Evolutionary conservation across 768 basidiomycete genomes (phyloP).

Genomic region (Amanita pseudoporphyria): DNA sequence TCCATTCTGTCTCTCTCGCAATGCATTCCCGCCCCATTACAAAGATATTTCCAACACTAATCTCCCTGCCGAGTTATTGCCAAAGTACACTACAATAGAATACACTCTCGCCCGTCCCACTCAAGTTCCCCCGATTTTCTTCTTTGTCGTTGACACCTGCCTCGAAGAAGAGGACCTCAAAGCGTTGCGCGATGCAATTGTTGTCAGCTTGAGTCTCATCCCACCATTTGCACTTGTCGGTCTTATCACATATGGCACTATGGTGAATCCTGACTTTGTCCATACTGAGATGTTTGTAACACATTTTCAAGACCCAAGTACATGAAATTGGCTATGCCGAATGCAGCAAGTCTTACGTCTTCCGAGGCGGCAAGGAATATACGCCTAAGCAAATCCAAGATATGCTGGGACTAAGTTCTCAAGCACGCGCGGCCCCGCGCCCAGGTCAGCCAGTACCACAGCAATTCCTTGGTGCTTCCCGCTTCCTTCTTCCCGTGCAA

Average conservation of each 20-base stretch:
- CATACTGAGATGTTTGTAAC: constrained; percentile 8
- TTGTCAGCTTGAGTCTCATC: constrained; percentile 86
- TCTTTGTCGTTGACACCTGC: constrained; percentile 97
- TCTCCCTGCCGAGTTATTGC: constrained; percentile 89
- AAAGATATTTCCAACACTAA: constrained; percentile 98
- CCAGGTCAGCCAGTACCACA: constrained; percentile 77
- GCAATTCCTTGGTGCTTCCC: constrained; percentile 74
- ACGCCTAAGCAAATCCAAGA: constrained; percentile 94
- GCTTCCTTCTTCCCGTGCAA: constrained; percentile 86
- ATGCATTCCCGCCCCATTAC: constrained; percentile 97
- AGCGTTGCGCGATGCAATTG: constrained; percentile 88
- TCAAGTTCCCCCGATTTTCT: constrained; percentile 91
- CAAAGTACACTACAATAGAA: constrained; percentile 99
- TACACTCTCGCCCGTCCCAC: constrained; percentile 93
- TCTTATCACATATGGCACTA: constrained; percentile 93
- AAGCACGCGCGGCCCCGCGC: constrained; percentile 75
- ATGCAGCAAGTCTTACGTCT: constrained; percentile 97
- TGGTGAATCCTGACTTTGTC: constrained; percentile 42
- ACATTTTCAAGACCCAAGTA: constrained; percentile 72
- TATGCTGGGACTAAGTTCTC: constrained; percentile 85
- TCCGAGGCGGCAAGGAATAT: constrained; percentile 97
- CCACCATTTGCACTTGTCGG: constrained; percentile 95
- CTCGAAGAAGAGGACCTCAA: constrained; percentile 94
- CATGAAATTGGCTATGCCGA: constrained; percentile 96
- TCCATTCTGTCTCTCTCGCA: constrained; percentile 94